These are phyloP conservation scores for Pleurotus salmoneostramineus DNA, from an alignment of 768 basidiomycete species.

Conservation along the genomic window DNA sequence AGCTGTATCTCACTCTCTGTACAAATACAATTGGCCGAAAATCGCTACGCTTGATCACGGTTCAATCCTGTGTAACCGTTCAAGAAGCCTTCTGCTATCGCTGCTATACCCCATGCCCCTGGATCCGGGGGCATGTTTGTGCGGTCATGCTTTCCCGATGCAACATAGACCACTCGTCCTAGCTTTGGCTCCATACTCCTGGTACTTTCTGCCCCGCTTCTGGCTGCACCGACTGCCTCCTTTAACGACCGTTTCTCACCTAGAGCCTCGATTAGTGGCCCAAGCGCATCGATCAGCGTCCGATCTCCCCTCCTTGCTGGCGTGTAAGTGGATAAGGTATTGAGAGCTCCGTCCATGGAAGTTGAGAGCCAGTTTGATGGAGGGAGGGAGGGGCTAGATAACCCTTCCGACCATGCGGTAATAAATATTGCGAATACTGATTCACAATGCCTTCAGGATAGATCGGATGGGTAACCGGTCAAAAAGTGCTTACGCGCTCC, in stretches of 20 bases:
- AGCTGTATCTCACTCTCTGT: background rate
- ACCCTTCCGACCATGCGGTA: conserved; percentile 20
- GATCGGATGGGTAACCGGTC: background rate
- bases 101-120: conserved; percentile 50
- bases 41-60: too few relatives aligned
- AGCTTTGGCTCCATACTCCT: conserved; percentile 41
- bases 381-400: conserved; percentile 21
- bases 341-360: conserved; percentile 22
- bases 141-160: conserved; percentile 21
- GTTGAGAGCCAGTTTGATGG: conserved; percentile 6
- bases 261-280: conserved; percentile 38
- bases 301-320: conserved; percentile 51
- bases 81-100: conserved; percentile 34
- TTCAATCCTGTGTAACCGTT: background rate
- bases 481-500: conserved; percentile 37
- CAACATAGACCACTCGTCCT: conserved; percentile 49
- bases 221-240: conserved; percentile 31
- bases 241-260: conserved; percentile 16
- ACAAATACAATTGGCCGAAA: too few relatives aligned
- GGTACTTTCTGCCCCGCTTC: conserved; percentile 43
- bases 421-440: conserved; percentile 43
- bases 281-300: conserved; percentile 53
- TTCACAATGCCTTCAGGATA: background rate
- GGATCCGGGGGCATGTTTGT: conserved; percentile 42
- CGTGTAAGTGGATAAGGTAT: conserved; percentile 34